Base-by-base conservation (phyloP, 2,329 filamentous ascomycete genomes). In the Botrytis paeoniae region DNA sequence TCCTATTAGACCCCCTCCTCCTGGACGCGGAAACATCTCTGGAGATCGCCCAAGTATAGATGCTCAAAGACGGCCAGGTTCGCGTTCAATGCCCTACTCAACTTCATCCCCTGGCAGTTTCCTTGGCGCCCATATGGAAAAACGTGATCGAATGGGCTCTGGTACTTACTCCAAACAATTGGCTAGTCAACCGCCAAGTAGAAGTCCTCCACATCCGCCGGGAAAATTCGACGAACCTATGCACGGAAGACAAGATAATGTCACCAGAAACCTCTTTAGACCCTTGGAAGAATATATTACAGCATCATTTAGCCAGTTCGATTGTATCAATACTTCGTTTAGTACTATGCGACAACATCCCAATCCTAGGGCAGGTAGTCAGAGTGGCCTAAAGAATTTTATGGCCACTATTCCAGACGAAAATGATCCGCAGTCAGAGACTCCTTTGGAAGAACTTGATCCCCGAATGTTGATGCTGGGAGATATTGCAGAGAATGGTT, bases 321-420 rank as follows among this genome's bases (percentile, higher is more conserved):
- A 92, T 70, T 90, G 88, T 75, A 82, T 97, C n/a, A 97, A 96
- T 80, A 85, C 84, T 22, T 95, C 94, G 0, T 97, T 97, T 79
- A 84, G 86, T 54, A 87, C 87, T 1, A 82, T 84, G 63, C 86
- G 86, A 63, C 83, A 83, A 43, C 73, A 73, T 5, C 79, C 76
- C 78, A 78, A 71, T 75, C 78, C 74, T 66, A 75, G 69, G 76
- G 76, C 73, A 70, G 78, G 75, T 73, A 81, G 78, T 70, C 78
- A 78, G 71, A 77, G 76, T n/a, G 75, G 65, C 16, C 75, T 76
- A 35, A 76, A 74, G 32, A 69, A 32, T 37, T 65, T 51, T 14
- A 73, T 75, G 75, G 82, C 74, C 39, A 76, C 80, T 22, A 64
- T 75, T 45, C 64, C 63, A 43, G 57, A 81, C 77, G 76, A 81